These are phyloP conservation scores for Pachyrhizus erosus DNA, from an alignment of 306 rosid species.

Conservation along the genomic window DNA sequence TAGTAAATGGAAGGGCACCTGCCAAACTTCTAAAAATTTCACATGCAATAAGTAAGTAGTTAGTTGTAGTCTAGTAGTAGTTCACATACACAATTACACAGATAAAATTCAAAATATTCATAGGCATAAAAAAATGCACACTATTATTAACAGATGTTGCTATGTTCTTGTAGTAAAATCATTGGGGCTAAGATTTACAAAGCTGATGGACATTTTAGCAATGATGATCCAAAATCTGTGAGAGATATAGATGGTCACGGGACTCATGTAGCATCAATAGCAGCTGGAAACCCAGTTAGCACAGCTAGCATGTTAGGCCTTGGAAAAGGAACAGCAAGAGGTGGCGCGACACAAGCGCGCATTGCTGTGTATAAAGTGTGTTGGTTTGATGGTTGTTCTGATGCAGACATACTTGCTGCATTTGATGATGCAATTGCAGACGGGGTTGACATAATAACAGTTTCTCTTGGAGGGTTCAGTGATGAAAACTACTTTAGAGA, in stretches of 20 bases:
- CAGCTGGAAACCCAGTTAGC: conserved; percentile 50
- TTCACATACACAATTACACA: background rate
- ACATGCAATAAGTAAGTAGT: conserved; percentile 57
- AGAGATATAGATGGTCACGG: conserved; percentile 62
- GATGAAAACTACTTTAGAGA: conserved; percentile 39
- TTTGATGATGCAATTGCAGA: conserved; percentile 68
- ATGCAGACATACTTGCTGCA: conserved; percentile 59
- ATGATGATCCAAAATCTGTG: conserved; percentile 38
- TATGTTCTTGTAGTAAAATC: conserved; percentile 49
- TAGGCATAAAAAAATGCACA: background rate
- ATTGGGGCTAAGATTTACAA: conserved; percentile 57
- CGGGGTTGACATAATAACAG: conserved; percentile 59
- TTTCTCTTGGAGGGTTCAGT: conserved; percentile 45
- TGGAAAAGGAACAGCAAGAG: conserved; percentile 58
- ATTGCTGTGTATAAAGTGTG: conserved; percentile 65
- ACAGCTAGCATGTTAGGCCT: conserved; percentile 51
- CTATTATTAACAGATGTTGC: background rate
- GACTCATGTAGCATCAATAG: conserved; percentile 60
- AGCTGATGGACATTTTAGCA: background rate
- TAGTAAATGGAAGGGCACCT: conserved; percentile 61
- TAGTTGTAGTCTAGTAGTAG: background rate
- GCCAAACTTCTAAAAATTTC: conserved; percentile 48
- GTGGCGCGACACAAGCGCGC: conserved; percentile 60
- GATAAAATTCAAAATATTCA: background rate
- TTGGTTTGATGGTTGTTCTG: conserved; percentile 47